Percentiles rank a stretch among this genome's conserved stretches.
Evolutionary conservation across 2,329 filamentous ascomycete genomes (phyloP).

Genomic region (Monilinia fructicola): DNA sequence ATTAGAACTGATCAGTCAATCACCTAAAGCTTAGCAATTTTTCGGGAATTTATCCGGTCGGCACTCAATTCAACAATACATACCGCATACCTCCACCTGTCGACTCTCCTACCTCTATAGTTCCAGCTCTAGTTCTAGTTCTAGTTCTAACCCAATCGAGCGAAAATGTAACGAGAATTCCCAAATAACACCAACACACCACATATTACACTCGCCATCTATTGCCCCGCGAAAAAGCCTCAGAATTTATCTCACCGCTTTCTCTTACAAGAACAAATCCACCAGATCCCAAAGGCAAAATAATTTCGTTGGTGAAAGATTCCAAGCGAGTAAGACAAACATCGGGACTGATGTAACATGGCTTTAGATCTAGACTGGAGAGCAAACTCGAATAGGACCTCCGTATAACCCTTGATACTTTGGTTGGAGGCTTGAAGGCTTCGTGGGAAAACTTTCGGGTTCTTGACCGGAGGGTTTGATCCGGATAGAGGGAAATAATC

Average conservation of each 20-base stretch:
- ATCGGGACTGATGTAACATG: background rate
- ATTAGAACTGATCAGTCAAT: too few species aligned
- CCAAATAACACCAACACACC: too few species aligned
- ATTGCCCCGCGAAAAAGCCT: background rate
- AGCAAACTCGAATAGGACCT: too few species aligned
- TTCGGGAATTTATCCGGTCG: too few species aligned
- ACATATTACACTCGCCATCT: background rate
- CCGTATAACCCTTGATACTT: background rate
- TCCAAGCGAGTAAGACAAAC: background rate
- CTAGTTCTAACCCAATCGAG: too few species aligned
- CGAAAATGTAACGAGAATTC: too few species aligned
- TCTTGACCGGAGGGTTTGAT: conserved; percentile 1
- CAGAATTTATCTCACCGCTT: background rate
- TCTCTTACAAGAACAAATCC: background rate
- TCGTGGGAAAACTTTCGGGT: background rate
- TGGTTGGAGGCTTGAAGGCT: background rate
- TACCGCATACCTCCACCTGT: too few species aligned
- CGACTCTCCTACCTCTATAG: too few species aligned
- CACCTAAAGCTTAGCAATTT: too few species aligned
- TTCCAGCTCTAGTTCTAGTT: too few species aligned
- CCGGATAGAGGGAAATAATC: background rate
- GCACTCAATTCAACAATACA: too few species aligned
- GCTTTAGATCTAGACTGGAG: background rate
- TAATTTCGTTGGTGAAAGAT: background rate
- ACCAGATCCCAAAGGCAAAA: background rate